Base-by-base conservation (phyloP, 2,329 filamentous ascomycete species). In the Xylaria sp. region DNA sequence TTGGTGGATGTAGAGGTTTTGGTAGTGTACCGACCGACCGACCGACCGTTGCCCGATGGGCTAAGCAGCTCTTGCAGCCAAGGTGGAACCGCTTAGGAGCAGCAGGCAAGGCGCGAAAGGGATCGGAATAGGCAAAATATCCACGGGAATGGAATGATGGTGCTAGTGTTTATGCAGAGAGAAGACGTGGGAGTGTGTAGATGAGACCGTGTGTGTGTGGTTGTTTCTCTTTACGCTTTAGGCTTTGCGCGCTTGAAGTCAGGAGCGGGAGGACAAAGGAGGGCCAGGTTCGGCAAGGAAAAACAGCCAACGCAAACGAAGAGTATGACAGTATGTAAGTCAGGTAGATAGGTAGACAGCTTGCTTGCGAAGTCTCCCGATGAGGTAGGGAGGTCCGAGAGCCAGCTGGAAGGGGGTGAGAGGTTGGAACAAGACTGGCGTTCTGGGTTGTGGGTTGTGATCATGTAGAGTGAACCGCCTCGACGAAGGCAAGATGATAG, bases 41-140 rank as follows among this genome's bases (percentile, higher is more conserved):
- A 28, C 28, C 25, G 3, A 25, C 25, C 4, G 68, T 70, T 60
- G 68, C 72, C 70, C 71, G 70, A 75, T 70, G 71, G 71, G 61
- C 68, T 72, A 68, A 72, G 69, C 71, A 76, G 66, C 66, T 71
- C 71, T 66, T 71, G 67, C 66, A 66, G 64, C 64, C 66, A 36
- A 36, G 41, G 41, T n/a, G 72, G 72, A 69, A 71, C 68, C 59
- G 56, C 66, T 66, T 49, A 49, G 68, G 54, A 56, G 51, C 62
- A 56, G 54, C 62, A 68, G 66, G 31, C 64, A 54, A 65, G 7
- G 31, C 41, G 31, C 66, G 60, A 65, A 62, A 15, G 68, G 71
- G 70, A 72, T 73, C 56, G 69, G 70, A 73, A 73, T 70, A 69
- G 64, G 62, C 70, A 68, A 69, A 68, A 70, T 64, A 66, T 60